Percentiles rank a stretch among this genome's conserved stretches.
phyloP scores from a whole-genome alignment of 2,329 filamentous ascomycete species.

The Hymenoscyphus infarciens region DNA sequence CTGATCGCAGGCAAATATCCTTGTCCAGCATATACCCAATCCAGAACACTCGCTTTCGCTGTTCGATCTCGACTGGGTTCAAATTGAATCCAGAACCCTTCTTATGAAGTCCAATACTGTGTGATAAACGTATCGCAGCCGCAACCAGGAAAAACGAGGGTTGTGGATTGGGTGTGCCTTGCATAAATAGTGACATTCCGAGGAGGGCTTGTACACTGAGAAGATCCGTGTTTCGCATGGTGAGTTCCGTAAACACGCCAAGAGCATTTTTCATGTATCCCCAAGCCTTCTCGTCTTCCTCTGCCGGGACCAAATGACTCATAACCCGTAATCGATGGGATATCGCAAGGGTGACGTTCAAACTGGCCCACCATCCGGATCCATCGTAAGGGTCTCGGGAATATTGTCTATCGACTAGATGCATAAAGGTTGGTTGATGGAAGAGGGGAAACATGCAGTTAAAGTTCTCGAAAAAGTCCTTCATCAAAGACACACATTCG shows the following conservation, averaged over 20 bases:
- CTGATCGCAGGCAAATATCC: conserved; percentile 70
- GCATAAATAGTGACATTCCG: conserved; percentile 90
- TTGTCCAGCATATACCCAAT: conserved; percentile 73
- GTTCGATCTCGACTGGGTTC: conserved; percentile 90
- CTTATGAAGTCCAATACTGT: conserved; percentile 95
- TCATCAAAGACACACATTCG: conserved; percentile 83
- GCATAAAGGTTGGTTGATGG: conserved; percentile 98
- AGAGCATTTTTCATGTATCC: conserved; percentile 95
- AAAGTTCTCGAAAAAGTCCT: conserved; percentile 97
- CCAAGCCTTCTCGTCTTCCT: conserved; percentile 94
- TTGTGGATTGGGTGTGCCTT: conserved; percentile 94
- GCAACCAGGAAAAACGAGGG: conserved; percentile 89
- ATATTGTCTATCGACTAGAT: conserved; percentile 91
- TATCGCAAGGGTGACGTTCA: conserved; percentile 92
- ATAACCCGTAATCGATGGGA: conserved; percentile 89
- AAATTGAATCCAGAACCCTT: conserved; percentile 88
- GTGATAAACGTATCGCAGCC: conserved; percentile 82
- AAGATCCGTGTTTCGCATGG: conserved; percentile 93
- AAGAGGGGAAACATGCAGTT: conserved; percentile 98
- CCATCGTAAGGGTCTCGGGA: conserved; percentile 89
- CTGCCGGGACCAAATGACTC: conserved; percentile 86
- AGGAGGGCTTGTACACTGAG: conserved; percentile 90
- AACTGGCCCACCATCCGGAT: conserved; percentile 96
- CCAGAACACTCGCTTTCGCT: conserved; percentile 76
- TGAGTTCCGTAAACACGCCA: conserved; percentile 86